Base-by-base conservation (phyloP, 805 yeast species). In the Candida sonorensis region DNA sequence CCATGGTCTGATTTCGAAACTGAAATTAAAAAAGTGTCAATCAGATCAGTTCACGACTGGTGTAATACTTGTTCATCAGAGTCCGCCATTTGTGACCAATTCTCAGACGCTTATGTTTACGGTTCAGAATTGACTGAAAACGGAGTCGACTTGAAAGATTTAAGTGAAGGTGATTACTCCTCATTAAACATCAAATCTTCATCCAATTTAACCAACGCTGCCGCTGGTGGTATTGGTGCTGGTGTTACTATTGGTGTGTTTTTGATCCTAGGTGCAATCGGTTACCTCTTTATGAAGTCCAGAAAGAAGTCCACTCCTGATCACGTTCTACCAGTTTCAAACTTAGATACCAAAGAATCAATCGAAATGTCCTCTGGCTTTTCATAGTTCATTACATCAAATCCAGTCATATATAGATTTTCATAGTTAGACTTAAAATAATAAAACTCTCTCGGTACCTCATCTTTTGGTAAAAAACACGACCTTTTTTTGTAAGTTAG, bases 151-250 rank as follows among this genome's bases (percentile, higher is more conserved):
- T 40, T 62, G n/a, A 35, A 49, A 6, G 46, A 40, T 21, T 19
- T 59, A 19, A 49, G 46, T 7, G 38, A 36, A 24, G 61, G 64
- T 27, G 47, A 53, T 37, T 48, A 44, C 44, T 38, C 48, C 7
- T 36, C 51, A 7, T 42, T 51, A 20, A 38, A 44, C 29, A 29
- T 48, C 30, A 21, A 33, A 18, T 7, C 17, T 16, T 29, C 29
- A 7, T 38, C 48, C 27, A 41, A 48, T 9, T 46, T 64, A 30
- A 29, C 58, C 6, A 48, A 56, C 13, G 71, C 70, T 9, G 69
- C 38, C 24, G 73, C 72, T 17, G 73, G 73, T 35, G 73, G 72
- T 34, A 66, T 67, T 40, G 74, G 75, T 34, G 73, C 73, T 11
- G 74, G 75, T 38, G 73, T 71, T 19, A 72, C 72, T 21, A 49